A percentile compares a stretch with the other conserved stretches of the same genome.
phyloP scores from a whole-genome alignment of 306 rosid species.

The Rosa multiflora region DNA sequence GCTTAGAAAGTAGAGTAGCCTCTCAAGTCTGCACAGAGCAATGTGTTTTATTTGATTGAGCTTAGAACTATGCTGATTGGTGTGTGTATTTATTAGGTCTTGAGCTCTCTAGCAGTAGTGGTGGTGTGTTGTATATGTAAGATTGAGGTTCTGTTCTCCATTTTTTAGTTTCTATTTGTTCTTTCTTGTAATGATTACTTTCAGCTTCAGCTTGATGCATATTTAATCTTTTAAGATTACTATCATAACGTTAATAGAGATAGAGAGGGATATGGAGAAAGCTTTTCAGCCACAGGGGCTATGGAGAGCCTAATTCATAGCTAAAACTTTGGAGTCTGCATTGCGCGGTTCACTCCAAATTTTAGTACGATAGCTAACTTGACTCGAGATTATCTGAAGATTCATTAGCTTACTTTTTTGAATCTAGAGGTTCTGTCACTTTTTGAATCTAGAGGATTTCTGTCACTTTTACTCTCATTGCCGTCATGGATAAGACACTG shows the following conservation, averaged over 20 bases:
- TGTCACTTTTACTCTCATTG: not conserved
- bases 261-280: not conserved
- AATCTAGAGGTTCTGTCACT: not conserved
- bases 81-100: slow-evolving; percentile 1
- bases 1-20: slow-evolving; percentile 22
- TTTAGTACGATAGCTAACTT: no score
- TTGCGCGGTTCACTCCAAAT: not conserved
- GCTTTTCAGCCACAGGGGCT: not conserved
- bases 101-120: not conserved
- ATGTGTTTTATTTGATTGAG: not conserved
- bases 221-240: not conserved
- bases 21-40: slow-evolving; percentile 8
- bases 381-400: not conserved
- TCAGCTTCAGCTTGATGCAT: not conserved
- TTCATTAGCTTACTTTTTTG: not conserved
- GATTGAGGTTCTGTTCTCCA: not conserved
- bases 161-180: not conserved
- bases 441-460: not conserved
- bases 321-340: not conserved
- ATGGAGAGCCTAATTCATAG: not conserved
- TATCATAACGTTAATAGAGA: not conserved
- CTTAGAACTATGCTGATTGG: not conserved
- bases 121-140: slow-evolving; percentile 14
- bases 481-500: not conserved
- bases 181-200: not conserved